Percentiles rank a stretch among this genome's conserved stretches.
Conservation (phyloP, 2,329 filamentous ascomycete genomes). For the Graphiopsis chlorocephala region DNA sequence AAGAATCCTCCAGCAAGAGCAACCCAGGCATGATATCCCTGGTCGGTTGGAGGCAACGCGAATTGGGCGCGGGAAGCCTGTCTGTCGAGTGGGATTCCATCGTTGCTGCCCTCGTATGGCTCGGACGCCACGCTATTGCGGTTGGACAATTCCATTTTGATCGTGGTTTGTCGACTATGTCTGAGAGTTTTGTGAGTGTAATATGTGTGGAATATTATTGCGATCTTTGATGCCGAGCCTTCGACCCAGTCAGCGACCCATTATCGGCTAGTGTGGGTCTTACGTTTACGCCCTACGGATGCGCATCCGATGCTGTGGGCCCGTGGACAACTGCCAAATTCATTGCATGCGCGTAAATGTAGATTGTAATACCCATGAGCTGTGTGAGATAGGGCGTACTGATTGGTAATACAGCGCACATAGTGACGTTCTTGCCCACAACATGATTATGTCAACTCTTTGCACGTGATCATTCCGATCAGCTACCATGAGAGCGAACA, state of each 20-base stretch:
- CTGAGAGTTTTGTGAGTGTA: background rate
- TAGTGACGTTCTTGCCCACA: background rate
- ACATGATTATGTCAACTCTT: background rate
- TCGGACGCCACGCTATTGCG: background rate
- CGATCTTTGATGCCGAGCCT: background rate
- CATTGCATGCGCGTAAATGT: background rate
- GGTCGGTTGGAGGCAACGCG: slow-evolving; percentile 33
- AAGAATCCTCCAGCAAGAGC: slow-evolving; percentile 46
- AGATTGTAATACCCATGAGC: background rate
- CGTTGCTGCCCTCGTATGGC: background rate
- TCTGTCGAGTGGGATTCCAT: slow-evolving; percentile 2
- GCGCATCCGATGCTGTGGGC: background rate
- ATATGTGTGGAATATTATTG: background rate
- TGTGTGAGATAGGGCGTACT: background rate
- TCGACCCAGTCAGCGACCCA: background rate
- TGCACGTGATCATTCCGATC: background rate
- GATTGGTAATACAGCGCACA: background rate
- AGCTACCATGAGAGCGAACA: background rate
- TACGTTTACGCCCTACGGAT: background rate
- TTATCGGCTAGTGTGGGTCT: background rate
- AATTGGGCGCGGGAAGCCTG: slow-evolving; percentile 1
- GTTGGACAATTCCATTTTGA: background rate
- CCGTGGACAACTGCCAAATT: background rate
- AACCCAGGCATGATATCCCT: slow-evolving; percentile 41
- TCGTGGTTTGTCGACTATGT: background rate